Conservation (phyloP, 352 stramenopile species). For the Phytopythium oedochilum region DNA sequence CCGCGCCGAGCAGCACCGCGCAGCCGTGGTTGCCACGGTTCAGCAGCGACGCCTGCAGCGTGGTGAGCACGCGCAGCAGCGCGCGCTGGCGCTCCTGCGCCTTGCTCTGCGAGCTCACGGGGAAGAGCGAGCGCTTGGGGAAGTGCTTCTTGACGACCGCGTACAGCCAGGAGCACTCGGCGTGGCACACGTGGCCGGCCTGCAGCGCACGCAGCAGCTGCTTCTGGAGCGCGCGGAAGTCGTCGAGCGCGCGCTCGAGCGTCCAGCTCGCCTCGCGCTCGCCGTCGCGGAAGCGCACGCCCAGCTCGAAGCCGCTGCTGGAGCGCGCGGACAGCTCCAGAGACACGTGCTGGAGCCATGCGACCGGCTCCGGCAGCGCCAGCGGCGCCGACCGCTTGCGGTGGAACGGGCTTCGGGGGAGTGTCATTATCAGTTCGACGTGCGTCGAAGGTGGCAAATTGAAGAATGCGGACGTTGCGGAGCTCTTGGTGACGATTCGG, state of each 20-base stretch:
- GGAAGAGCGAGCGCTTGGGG: conserved; percentile 30
- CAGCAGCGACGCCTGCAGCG: conserved; percentile 20
- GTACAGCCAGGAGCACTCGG: conserved; percentile 61
- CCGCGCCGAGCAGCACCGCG: conserved; percentile 15
- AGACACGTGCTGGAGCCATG: conserved; percentile 29
- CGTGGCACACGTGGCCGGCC: conserved; percentile 52
- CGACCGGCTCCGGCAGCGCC: conserved; percentile 25
- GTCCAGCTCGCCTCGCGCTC: conserved; percentile 13
- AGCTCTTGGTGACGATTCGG: not conserved
- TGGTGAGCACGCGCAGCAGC: conserved; percentile 17
- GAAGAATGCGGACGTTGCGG: not conserved
- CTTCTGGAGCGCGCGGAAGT: conserved; percentile 45
- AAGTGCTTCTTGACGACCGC: conserved; percentile 55
- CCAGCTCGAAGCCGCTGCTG: conserved; percentile 23
- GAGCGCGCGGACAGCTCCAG: conserved; percentile 27
- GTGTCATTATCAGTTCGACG: not conserved
- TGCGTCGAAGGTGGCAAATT: not conserved
- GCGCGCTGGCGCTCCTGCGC: conserved; percentile 20
- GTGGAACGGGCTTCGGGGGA: not conserved
- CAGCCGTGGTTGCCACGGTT: conserved; percentile 29
- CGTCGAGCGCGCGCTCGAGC: conserved; percentile 26
- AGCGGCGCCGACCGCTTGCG: conserved; percentile 17
- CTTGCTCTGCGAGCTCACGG: conserved; percentile 3
- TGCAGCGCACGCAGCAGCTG: conserved; percentile 35
- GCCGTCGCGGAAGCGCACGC: conserved; percentile 13